Percentiles rank a stretch among this genome's conserved stretches.
These are phyloP conservation scores for Lepiota subincarnata DNA, from an alignment of 768 basidiomycete species.

Conservation along the genomic window DNA sequence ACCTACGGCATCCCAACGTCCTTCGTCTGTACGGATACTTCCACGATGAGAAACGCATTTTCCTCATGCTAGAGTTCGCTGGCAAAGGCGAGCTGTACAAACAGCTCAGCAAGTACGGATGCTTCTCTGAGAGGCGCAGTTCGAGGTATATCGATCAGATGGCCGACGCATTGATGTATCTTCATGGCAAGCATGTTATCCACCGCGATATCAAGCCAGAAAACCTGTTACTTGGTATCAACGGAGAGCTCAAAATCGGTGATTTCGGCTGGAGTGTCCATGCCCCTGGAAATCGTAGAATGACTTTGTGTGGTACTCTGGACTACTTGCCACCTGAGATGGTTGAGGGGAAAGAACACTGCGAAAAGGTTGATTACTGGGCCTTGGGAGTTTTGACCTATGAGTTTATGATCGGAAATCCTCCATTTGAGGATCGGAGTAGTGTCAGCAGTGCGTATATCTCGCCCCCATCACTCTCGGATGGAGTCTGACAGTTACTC, in stretches of 20 bases:
- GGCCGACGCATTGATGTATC: slow-evolving; percentile 91
- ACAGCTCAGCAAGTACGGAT: slow-evolving; percentile 81
- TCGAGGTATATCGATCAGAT: slow-evolving; percentile 95
- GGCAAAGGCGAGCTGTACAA: slow-evolving; percentile 97
- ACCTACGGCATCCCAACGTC: slow-evolving; percentile 92
- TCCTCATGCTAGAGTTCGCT: slow-evolving; percentile 97
- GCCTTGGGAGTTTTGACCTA: slow-evolving; percentile 95
- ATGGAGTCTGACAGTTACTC: slow-evolving; percentile 1
- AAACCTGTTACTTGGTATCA: slow-evolving; percentile 89
- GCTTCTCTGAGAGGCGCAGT: slow-evolving; percentile 85
- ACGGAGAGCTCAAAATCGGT: slow-evolving; percentile 96
- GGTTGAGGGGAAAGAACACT: slow-evolving; percentile 90
- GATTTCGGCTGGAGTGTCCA: slow-evolving; percentile 99
- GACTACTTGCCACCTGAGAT: slow-evolving; percentile 99
- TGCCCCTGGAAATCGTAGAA: slow-evolving; percentile 84
- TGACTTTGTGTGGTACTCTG: slow-evolving; percentile 91
- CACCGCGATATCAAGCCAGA: slow-evolving; percentile 99
- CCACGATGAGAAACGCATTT: slow-evolving; percentile 96
- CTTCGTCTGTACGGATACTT: slow-evolving; percentile 95
- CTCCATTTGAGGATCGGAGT: slow-evolving; percentile 77
- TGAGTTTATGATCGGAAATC: slow-evolving; percentile 84
- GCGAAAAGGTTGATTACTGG: slow-evolving; percentile 91
- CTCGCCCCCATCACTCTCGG: background rate
- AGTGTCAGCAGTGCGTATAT: slow-evolving; percentile 64
- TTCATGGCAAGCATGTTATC: slow-evolving; percentile 95